Evolutionary conservation across 495 filamentous ascomycete species (phyloP), one percentile per base, ranked within the genome.

Genomic region (Lasiosphaeris hirsuta): DNA sequence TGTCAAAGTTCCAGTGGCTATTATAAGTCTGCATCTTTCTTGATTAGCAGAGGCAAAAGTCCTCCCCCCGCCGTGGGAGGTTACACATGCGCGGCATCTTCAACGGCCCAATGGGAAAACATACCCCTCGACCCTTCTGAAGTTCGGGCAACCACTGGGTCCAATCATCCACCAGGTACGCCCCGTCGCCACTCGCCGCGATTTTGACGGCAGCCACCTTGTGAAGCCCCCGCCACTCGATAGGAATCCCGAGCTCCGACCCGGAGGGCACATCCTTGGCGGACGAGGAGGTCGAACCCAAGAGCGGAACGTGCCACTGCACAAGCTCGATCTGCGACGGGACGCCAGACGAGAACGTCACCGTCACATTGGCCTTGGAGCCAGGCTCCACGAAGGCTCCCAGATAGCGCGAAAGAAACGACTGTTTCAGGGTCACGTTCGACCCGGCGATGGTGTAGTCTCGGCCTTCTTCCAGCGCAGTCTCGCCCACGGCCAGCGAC

Each of bases 81-180:
- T 30, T 30, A 30, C 23, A 5, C 23, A 30, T 2, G 2, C 5
- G 23, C 23, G 23, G 23, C 23, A 30, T 30, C 23, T 30, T 30
- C 7, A 10, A 18, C 3, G n/a, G 11, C 0, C 35, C 7, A 37
- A 2, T 9, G 11, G 15, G 15, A 11, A 10, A 11, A 45, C 59
- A 56, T 47, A 57, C 59, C 7, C 62, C 66, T 38, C 67, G 54
- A 0, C 72, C 81, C 57, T 80, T 68, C 54, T 86, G 82, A 17
- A 87, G 63, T 14, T 76, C 72, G 1, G 82, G 80, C 8, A 84
- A 64, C 13, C 70, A 85, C 54, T 73, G 57, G 0, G 83, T 86
- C 81, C 81, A 87, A 35, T 76, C 72, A 61, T 86, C 84, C 13
- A 80, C 72, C 34, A 86, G 60, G 54, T 75, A 80, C 15, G 60